Conservation (phyloP, 2,329 filamentous ascomycete species). For the Kalaharituber pfeilii region DNA sequence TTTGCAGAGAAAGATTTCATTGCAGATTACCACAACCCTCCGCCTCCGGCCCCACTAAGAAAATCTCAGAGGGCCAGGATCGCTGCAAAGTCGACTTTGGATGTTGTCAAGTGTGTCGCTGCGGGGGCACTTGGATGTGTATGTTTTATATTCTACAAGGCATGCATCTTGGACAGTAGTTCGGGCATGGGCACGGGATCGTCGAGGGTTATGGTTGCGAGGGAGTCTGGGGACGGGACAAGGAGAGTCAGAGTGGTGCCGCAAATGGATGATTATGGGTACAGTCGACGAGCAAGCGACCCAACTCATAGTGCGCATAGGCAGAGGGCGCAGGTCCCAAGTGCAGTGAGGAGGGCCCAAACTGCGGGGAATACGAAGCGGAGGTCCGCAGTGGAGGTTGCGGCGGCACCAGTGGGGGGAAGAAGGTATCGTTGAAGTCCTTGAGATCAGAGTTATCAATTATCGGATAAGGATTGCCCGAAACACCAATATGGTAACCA, state of each 20-base stretch:
- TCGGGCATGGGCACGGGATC: background rate
- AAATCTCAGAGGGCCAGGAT: background rate
- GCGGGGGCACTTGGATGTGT: background rate
- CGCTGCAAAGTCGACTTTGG: background rate
- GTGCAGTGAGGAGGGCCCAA: background rate
- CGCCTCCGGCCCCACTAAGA: background rate
- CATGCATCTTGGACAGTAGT: background rate
- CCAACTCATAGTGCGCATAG: background rate
- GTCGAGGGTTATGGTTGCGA: background rate
- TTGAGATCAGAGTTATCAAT: background rate
- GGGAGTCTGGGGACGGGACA: background rate
- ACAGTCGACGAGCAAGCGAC: background rate
- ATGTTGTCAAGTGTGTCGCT: background rate
- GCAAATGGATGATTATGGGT: background rate
- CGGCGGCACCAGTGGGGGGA: background rate
- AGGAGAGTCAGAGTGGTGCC: background rate
- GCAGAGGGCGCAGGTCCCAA: background rate
- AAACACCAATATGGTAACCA: background rate
- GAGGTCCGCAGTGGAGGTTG: no score
- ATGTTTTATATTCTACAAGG: background rate
- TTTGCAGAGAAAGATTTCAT: background rate
- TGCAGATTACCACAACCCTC: no score
- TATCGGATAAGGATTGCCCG: background rate
- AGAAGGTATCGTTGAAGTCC: background rate
- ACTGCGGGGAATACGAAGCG: no score